Evolutionary conservation across 257 asterid species (phyloP).

Genomic region (Fraxinus quadrangulata): DNA sequence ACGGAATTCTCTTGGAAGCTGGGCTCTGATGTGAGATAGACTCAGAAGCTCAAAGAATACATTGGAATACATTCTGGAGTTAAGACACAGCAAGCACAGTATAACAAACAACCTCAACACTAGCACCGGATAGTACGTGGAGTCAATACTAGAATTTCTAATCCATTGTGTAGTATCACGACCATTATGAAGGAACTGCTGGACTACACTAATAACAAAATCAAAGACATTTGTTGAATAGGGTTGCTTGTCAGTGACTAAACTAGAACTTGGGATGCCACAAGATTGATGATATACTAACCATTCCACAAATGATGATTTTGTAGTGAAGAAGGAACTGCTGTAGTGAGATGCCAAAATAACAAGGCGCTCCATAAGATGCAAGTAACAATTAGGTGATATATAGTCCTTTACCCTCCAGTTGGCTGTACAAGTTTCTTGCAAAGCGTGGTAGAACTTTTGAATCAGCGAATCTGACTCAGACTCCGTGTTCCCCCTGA

Average conservation of each 20-base stretch:
- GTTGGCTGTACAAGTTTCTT: conserved; percentile 32
- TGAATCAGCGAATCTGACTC: conserved; percentile 21
- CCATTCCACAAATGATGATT: conserved; percentile 54
- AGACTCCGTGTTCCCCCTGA: background rate
- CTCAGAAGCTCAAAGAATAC: conserved; percentile 18
- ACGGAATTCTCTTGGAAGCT: conserved; percentile 39
- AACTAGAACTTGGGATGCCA: conserved; percentile 18
- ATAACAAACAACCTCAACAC: conserved; percentile 46
- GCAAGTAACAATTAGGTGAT: conserved; percentile 59
- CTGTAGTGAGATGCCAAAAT: conserved; percentile 39
- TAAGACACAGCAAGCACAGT: conserved; percentile 47
- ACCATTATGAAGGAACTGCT: conserved; percentile 22
- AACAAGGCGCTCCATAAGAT: conserved; percentile 58
- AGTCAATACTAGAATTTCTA: background rate
- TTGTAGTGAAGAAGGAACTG: conserved; percentile 45
- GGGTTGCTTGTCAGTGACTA: background rate
- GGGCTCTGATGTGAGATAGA: conserved; percentile 4
- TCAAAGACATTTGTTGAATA: background rate
- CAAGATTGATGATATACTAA: conserved; percentile 32
- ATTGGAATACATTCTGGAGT: conserved; percentile 27
- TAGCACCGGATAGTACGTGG: conserved; percentile 33
- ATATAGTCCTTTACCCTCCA: conserved; percentile 44
- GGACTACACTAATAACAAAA: conserved; percentile 20
- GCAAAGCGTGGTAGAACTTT: conserved; percentile 37
- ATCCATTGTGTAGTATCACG: conserved; percentile 41